Conservation (phyloP, 345 rosid genomes). For the Dipteronia sinensis region DNA sequence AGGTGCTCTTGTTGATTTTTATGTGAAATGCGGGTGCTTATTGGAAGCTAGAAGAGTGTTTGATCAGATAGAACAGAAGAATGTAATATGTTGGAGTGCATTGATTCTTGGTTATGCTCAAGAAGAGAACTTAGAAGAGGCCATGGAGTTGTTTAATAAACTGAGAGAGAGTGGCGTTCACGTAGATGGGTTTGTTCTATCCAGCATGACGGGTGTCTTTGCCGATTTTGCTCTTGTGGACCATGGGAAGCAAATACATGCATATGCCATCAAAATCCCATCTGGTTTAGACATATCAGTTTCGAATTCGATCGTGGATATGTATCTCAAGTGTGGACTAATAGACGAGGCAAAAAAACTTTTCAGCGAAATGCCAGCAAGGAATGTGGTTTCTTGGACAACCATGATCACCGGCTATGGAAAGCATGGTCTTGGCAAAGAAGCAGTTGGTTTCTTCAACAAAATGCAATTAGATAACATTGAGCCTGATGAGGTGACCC, state of each 20-base stretch:
- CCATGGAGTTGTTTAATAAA: constrained; percentile 67
- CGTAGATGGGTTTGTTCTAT: constrained; percentile 66
- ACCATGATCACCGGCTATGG: constrained; percentile 88
- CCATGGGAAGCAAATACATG: constrained; percentile 90
- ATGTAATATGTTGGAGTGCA: constrained; percentile 70
- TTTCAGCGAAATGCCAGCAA: constrained; percentile 56
- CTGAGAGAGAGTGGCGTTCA: constrained; percentile 41
- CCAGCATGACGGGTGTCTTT: constrained; percentile 72
- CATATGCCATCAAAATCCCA: constrained; percentile 58
- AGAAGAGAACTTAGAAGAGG: constrained; percentile 61
- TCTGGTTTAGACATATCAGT: constrained; percentile 69
- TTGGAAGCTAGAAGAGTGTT: constrained; percentile 59
- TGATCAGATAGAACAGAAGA: constrained; percentile 55
- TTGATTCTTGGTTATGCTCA: constrained; percentile 85
- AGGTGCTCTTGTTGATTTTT: constrained; percentile 75
- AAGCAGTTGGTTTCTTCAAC: constrained; percentile 55
- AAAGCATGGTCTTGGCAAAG: constrained; percentile 79
- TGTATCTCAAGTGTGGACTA: constrained; percentile 90
- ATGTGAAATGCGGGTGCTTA: constrained; percentile 68
- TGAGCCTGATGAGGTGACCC: constrained; percentile 78
- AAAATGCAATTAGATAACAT: constrained; percentile 50
- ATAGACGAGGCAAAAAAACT: constrained; percentile 65
- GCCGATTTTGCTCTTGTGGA: constrained; percentile 84
- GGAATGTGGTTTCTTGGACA: constrained; percentile 89
- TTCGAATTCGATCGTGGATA: constrained; percentile 67